A percentile compares a stretch with the other conserved stretches of the same genome.
These are phyloP conservation scores for Globisporangium carolinianum DNA, from an alignment of 352 stramenopile species.

Conservation along the genomic window DNA sequence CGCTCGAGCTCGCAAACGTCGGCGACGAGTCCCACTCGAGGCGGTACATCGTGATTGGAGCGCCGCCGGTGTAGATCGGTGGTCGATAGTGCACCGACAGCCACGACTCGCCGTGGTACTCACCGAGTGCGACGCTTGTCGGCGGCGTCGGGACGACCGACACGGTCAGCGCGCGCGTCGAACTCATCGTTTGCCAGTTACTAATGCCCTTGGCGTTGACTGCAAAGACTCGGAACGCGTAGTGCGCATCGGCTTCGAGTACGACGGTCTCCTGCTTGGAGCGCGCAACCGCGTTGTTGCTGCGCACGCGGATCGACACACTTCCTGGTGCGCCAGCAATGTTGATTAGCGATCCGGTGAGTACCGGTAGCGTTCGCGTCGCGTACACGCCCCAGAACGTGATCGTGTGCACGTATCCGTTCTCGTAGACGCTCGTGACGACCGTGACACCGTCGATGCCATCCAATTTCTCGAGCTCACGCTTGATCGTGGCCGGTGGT, in stretches of 20 bases:
- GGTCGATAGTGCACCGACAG: conserved; percentile 78
- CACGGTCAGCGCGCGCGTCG: conserved; percentile 30
- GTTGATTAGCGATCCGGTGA: conserved; percentile 19
- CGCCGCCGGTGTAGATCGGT: conserved; percentile 84
- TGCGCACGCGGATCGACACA: conserved; percentile 30
- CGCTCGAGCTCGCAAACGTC: conserved; percentile 75
- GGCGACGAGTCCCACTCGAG: conserved; percentile 88
- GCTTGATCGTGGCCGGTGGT: conserved; percentile 23
- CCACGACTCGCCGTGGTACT: conserved; percentile 68
- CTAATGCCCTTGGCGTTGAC: conserved; percentile 56
- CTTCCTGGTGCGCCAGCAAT: conserved; percentile 18
- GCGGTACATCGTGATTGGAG: conserved; percentile 86
- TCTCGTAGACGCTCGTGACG: conserved; percentile 21
- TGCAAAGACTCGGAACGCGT: conserved; percentile 55
- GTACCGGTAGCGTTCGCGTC: conserved; percentile 38
- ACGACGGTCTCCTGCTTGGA: conserved; percentile 50
- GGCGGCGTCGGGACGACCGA: conserved; percentile 70
- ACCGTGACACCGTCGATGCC: conserved; percentile 52
- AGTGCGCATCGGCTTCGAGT: conserved; percentile 39
- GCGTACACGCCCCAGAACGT: conserved; percentile 83
- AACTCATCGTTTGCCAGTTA: conserved; percentile 21
- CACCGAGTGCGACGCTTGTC: conserved; percentile 67
- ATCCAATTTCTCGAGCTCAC: conserved; percentile 32
- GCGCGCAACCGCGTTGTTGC: conserved; percentile 41
- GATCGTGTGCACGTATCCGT: conserved; percentile 76